phyloP scores from a whole-genome alignment of 2,329 filamentous ascomycete genomes.

The Diaporthe australafricana region DNA sequence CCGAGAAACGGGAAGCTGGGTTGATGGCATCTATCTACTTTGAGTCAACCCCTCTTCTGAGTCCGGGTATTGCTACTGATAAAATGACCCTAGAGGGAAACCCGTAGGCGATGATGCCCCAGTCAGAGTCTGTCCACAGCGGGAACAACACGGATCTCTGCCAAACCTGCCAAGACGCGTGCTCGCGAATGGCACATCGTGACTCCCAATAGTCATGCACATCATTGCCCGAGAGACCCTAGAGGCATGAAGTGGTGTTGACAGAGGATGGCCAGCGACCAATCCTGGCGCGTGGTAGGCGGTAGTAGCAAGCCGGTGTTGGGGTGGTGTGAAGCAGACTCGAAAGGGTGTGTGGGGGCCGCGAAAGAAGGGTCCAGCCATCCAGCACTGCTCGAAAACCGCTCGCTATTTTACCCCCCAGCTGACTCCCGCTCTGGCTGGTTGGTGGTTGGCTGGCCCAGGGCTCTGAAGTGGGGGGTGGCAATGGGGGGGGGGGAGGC shows the following conservation, averaged over 20 bases:
- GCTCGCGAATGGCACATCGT: slow-evolving; percentile 10
- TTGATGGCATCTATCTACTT: not conserved
- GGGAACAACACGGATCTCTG: not conserved
- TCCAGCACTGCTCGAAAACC: not conserved
- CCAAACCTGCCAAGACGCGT: not conserved
- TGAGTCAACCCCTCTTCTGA: not conserved
- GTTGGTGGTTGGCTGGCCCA: slow-evolving; percentile 7
- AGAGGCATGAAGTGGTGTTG: not conserved
- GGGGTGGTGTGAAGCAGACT: slow-evolving; percentile 5
- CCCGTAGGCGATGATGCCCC: not conserved
- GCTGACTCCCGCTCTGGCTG: not conserved
- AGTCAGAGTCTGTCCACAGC: not conserved
- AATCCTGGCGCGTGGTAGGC: slow-evolving; percentile 4
- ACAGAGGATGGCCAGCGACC: not conserved
- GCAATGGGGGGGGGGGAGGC: not conserved
- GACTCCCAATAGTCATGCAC: slow-evolving; percentile 27
- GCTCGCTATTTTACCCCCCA: too few relatives aligned
- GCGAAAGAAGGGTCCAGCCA: slow-evolving; percentile 6
- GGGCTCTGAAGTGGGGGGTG: slow-evolving; percentile 1
- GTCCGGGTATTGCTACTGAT: not conserved
- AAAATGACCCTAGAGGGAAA: not conserved
- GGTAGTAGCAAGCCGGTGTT: not conserved
- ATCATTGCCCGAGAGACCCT: slow-evolving; percentile 15
- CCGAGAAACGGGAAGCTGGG: not conserved
- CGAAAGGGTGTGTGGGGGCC: slow-evolving; percentile 7